These are phyloP conservation scores for Zasmidium citrigriseum DNA, from an alignment of 2,329 filamentous ascomycete species.

Conservation along the genomic window DNA sequence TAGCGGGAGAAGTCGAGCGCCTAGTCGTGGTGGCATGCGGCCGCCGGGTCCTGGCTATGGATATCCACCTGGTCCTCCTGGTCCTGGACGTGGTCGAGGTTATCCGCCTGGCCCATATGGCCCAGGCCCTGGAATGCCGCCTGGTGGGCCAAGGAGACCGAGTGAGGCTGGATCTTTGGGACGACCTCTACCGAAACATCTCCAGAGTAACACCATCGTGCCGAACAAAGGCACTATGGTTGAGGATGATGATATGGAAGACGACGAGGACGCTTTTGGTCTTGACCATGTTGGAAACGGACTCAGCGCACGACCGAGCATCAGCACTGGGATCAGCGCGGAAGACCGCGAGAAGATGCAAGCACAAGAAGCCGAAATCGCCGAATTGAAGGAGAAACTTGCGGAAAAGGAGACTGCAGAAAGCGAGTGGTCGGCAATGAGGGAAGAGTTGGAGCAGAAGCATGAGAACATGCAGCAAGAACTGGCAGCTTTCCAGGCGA, in stretches of 20 bases:
- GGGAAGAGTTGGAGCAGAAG: constrained; percentile 62
- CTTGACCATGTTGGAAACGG: constrained; percentile 26
- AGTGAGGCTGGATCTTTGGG: constrained; percentile 49
- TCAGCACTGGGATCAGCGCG: constrained; percentile 37
- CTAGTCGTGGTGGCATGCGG: constrained; percentile 37
- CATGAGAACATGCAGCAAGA: constrained; percentile 72
- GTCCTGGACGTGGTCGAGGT: constrained; percentile 29
- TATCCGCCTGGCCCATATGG: constrained; percentile 22
- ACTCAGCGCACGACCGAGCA: constrained; percentile 15
- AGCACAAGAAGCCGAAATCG: constrained; percentile 78
- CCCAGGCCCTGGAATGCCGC: constrained; percentile 39
- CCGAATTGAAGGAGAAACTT: constrained; percentile 72
- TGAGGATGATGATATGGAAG: constrained; percentile 74
- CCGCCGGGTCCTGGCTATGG: neutral
- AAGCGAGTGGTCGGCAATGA: constrained; percentile 47
- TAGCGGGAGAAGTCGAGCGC: constrained; percentile 27
- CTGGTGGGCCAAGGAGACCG: constrained; percentile 45
- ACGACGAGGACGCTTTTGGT: constrained; percentile 29
- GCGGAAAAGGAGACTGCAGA: constrained; percentile 62
- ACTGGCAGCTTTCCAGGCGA: constrained; percentile 68
- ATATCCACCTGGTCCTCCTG: constrained; percentile 10
- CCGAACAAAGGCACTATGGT: constrained; percentile 98
- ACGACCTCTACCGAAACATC: constrained; percentile 80
- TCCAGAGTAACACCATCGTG: constrained; percentile 93
- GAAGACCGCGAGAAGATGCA: constrained; percentile 69